These are phyloP conservation scores for Fulvia fulva DNA, from an alignment of 2,329 filamentous ascomycete genomes.

Conservation along the genomic window DNA sequence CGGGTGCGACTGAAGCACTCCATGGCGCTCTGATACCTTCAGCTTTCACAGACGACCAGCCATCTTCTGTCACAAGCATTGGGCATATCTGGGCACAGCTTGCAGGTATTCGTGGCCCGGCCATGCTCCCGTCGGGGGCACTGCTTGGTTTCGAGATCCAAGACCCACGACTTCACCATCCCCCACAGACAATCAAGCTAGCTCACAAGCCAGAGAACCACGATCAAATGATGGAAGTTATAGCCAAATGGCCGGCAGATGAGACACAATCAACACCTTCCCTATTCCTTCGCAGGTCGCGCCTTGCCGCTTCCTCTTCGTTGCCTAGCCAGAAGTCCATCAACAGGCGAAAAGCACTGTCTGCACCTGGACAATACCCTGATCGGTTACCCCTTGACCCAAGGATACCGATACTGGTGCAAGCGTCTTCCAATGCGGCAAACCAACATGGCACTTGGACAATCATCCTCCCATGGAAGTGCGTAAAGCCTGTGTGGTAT, in stretches of 20 bases:
- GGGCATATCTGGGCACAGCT: constrained; percentile 50
- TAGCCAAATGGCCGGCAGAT: constrained; percentile 68
- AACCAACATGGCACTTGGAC: constrained; percentile 67
- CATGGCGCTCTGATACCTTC: constrained; percentile 60
- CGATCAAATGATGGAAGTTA: constrained; percentile 51
- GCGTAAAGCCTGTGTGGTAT: constrained; percentile 80
- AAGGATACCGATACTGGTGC: constrained; percentile 70
- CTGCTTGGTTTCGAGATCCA: constrained; percentile 68
- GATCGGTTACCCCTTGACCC: constrained; percentile 60
- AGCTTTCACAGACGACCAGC: constrained; percentile 3
- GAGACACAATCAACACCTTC: constrained; percentile 33
- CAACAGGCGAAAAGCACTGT: constrained; percentile 67
- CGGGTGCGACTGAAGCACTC: constrained; percentile 74
- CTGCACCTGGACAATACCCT: constrained; percentile 60
- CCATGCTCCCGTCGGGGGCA: constrained; percentile 64
- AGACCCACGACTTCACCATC: constrained; percentile 78
- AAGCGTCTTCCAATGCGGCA: constrained; percentile 41
- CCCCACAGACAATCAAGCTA: constrained; percentile 54
- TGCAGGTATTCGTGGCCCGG: constrained; percentile 61
- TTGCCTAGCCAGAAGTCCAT: constrained; percentile 74
- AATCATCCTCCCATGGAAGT: constrained; percentile 84
- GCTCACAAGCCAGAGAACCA: constrained; percentile 27
- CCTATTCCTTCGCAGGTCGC: constrained; percentile 65
- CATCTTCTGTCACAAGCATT: constrained; percentile 40
- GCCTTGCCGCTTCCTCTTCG: constrained; percentile 61